Evolutionary conservation across 345 rosid genomes (phyloP).

Genomic region (Citrus reticulata): DNA sequence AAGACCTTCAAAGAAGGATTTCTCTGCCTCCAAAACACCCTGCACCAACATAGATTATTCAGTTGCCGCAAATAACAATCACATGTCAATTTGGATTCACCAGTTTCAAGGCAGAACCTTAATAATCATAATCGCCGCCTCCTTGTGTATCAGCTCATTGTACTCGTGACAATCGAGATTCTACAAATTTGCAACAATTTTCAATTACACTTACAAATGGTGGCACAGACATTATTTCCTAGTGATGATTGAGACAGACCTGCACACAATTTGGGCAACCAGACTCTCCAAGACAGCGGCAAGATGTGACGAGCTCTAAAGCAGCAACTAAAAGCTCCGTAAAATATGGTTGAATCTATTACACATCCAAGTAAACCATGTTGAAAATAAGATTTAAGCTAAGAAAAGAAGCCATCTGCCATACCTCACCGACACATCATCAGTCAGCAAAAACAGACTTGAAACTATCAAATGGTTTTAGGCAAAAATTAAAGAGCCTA

Average conservation of each 20-base stretch:
- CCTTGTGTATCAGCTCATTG: slow-evolving; percentile 78
- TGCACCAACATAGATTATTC: slow-evolving; percentile 25
- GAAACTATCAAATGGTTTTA: not conserved
- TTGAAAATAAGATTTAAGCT: slow-evolving; percentile 2
- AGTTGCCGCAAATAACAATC: not conserved
- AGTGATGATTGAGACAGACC: slow-evolving; percentile 27
- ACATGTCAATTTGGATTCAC: not conserved
- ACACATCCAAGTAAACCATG: slow-evolving; percentile 8
- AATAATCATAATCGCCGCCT: slow-evolving; percentile 70
- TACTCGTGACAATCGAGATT: slow-evolving; percentile 61
- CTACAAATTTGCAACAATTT: slow-evolving; percentile 31
- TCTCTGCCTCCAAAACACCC: slow-evolving; percentile 73
- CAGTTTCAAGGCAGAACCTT: slow-evolving; percentile 38
- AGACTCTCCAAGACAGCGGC: slow-evolving; percentile 51
- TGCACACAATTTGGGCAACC: slow-evolving; percentile 92
- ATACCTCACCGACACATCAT: not conserved
- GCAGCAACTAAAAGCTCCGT: slow-evolving; percentile 63
- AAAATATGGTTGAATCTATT: slow-evolving; percentile 74
- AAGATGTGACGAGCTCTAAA: slow-evolving; percentile 63
- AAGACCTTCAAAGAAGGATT: slow-evolving; percentile 35
- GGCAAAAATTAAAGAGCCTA: not conserved
- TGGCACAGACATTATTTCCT: not conserved
- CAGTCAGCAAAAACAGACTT: not conserved
- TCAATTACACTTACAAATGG: not conserved
- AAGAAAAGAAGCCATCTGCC: not conserved